These are phyloP conservation scores for Naganishia cerealis DNA, from an alignment of 1,284 basidiomycete species.

Conservation along the genomic window DNA sequence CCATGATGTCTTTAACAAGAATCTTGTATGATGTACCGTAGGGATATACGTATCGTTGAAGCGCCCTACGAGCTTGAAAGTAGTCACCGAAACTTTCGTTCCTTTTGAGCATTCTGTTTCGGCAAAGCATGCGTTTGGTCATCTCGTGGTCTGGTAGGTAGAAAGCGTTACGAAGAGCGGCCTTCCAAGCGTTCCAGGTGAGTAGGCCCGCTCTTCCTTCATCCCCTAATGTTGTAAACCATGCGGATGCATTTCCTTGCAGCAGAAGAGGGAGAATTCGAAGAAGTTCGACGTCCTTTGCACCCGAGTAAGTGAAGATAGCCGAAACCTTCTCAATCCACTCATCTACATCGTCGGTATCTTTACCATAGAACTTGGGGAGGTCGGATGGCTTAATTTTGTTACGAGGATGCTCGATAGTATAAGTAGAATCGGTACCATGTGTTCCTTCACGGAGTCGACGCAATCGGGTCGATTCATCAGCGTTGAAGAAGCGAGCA, in stretches of 20 bases:
- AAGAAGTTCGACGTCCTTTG: slow-evolving; percentile 12
- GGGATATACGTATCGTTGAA: slow-evolving; percentile 27
- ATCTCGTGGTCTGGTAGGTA: slow-evolving; percentile 24
- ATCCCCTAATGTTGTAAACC: slow-evolving; percentile 21
- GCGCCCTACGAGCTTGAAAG: slow-evolving; percentile 15
- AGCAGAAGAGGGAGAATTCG: slow-evolving; percentile 17
- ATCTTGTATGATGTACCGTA: slow-evolving; percentile 8
- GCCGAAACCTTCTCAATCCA: slow-evolving; percentile 30
- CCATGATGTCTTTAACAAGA: slow-evolving; percentile 8
- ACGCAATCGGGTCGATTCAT: too few species aligned
- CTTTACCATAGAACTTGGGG: slow-evolving; percentile 12
- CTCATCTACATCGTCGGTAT: slow-evolving; percentile 26
- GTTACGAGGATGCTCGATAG: not conserved
- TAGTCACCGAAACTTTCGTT: slow-evolving; percentile 25
- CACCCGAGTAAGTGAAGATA: too few species aligned
- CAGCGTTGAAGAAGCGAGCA: too few species aligned
- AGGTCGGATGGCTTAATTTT: slow-evolving; percentile 28
- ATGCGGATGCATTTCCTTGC: slow-evolving; percentile 16
- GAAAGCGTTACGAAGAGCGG: too few species aligned
- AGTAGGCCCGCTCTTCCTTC: not conserved
- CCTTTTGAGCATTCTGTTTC: slow-evolving; percentile 3
- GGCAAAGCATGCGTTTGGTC: slow-evolving; percentile 8
- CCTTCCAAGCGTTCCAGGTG: slow-evolving; percentile 27
- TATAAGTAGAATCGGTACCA: not conserved
- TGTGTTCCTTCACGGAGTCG: too few species aligned